Conservation (phyloP, 805 yeast genomes). For the Wickerhamiella kurtzmanii region DNA sequence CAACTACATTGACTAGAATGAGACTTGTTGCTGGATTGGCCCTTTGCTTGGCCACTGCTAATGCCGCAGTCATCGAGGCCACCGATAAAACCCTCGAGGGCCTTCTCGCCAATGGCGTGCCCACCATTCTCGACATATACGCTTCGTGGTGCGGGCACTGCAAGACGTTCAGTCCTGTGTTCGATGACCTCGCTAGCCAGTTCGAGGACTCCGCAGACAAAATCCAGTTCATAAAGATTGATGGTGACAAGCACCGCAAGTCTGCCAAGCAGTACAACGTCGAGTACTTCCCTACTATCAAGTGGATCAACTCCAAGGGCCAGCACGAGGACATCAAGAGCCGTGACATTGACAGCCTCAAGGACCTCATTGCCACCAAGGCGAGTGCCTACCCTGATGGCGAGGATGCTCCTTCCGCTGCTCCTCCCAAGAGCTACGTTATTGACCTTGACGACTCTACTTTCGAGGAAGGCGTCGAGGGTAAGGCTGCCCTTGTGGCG, state of each 20-base stretch:
- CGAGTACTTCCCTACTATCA: constrained; percentile 54
- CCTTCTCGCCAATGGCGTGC: constrained; percentile 44
- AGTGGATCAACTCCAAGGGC: constrained; percentile 40
- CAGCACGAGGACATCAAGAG: constrained; percentile 39
- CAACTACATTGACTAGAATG: too few relatives aligned
- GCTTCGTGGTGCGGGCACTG: constrained; percentile 94
- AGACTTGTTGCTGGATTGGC: not conserved
- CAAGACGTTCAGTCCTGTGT: constrained; percentile 72
- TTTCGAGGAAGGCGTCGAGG: constrained; percentile 32
- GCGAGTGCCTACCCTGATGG: constrained; percentile 23
- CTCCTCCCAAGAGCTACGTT: constrained; percentile 3
- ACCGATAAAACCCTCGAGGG: constrained; percentile 46
- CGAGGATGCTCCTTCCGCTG: not conserved
- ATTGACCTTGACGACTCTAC: constrained; percentile 29
- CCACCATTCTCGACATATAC: constrained; percentile 53
- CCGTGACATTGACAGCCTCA: constrained; percentile 37
- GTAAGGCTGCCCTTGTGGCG: constrained; percentile 33
- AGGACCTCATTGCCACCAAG: constrained; percentile 34
- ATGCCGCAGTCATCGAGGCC: constrained; percentile 23
- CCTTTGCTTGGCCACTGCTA: not conserved
- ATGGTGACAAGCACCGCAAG: constrained; percentile 45
- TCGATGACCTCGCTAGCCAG: constrained; percentile 63
- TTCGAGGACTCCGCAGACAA: constrained; percentile 36
- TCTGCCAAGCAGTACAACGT: constrained; percentile 39
- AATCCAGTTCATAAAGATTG: constrained; percentile 40